Percentiles rank a stretch among this genome's conserved stretches.
Evolutionary conservation across 208 protist species (phyloP).

Genomic region (Leishmania tropica): DNA sequence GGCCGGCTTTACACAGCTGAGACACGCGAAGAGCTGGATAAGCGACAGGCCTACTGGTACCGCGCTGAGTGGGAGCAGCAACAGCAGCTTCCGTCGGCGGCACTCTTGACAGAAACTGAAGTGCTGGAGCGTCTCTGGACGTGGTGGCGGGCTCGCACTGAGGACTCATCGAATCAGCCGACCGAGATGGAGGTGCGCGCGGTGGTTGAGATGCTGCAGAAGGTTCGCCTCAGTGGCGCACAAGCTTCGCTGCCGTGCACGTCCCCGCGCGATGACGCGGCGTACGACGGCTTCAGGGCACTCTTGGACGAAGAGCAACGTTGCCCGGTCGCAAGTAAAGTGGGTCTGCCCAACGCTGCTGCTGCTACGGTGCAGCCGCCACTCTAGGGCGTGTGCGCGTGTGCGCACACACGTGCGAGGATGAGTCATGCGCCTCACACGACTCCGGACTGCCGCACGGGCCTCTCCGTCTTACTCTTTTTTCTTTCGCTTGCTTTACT

Average conservation of each 20-base stretch:
- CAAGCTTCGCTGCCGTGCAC: background rate
- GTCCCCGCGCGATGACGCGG: background rate
- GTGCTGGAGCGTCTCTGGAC: constrained; percentile 29
- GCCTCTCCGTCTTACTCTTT: background rate
- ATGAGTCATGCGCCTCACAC: background rate
- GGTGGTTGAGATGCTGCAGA: constrained; percentile 19
- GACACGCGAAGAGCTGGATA: constrained; percentile 25
- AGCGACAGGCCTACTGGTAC: constrained; percentile 19
- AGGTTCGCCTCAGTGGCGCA: background rate
- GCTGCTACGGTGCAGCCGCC: background rate
- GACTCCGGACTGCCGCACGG: background rate
- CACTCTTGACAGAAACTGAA: constrained; percentile 16
- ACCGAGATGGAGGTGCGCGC: constrained; percentile 1
- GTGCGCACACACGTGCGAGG: background rate
- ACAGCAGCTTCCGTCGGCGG: background rate
- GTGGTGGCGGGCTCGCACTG: constrained; percentile 21
- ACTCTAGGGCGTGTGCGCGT: background rate
- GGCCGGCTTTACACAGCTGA: constrained; percentile 28
- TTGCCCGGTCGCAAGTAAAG: background rate
- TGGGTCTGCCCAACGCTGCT: background rate
- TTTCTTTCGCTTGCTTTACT: too few species aligned
- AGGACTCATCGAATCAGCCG: background rate
- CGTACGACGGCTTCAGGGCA: background rate
- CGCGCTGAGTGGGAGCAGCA: constrained; percentile 20
- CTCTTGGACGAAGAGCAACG: background rate